These are phyloP conservation scores for Torulaspora quercuum DNA, from an alignment of 805 yeast species.

Conservation along the genomic window DNA sequence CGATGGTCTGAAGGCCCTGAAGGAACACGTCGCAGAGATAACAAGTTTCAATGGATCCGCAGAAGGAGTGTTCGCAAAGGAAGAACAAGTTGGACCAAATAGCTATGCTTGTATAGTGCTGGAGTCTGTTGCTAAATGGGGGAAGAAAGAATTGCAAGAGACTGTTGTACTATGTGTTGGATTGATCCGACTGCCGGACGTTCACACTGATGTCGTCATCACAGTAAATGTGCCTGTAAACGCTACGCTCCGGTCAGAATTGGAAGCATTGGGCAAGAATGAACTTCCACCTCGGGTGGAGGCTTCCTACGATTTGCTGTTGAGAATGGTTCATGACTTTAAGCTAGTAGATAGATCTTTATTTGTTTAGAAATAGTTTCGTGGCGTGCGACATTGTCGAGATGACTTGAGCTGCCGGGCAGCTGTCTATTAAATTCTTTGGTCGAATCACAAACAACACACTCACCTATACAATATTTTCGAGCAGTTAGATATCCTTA, in stretches of 20 bases:
- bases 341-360: conserved; percentile 29
- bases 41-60: conserved; percentile 42
- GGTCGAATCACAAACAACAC: too few species aligned
- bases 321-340: conserved; percentile 25
- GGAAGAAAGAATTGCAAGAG: conserved; percentile 36
- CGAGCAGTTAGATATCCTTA: too few species aligned
- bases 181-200: conserved; percentile 49
- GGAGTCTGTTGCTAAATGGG: conserved; percentile 53
- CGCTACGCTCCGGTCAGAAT: not conserved
- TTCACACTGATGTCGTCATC: conserved; percentile 57
- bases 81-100: conserved; percentile 14
- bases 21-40: conserved; percentile 56
- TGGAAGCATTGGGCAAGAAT: not conserved
- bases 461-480: too few species aligned
- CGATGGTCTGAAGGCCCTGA: conserved; percentile 43
- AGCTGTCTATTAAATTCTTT: too few species aligned
- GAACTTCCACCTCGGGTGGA: conserved; percentile 15
- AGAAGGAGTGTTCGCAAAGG: conserved; percentile 19
- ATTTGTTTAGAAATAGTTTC: conserved; percentile 22
- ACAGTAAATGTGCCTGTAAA: conserved; percentile 54
- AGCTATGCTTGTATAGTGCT: conserved; percentile 37
- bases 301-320: conserved; percentile 25
- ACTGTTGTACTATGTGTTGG: conserved; percentile 53
- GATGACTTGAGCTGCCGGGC: too few species aligned
- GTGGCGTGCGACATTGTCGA: conserved; percentile 5